phyloP scores from a whole-genome alignment of 306 rosid genomes.

The Trichosanthes truncata region DNA sequence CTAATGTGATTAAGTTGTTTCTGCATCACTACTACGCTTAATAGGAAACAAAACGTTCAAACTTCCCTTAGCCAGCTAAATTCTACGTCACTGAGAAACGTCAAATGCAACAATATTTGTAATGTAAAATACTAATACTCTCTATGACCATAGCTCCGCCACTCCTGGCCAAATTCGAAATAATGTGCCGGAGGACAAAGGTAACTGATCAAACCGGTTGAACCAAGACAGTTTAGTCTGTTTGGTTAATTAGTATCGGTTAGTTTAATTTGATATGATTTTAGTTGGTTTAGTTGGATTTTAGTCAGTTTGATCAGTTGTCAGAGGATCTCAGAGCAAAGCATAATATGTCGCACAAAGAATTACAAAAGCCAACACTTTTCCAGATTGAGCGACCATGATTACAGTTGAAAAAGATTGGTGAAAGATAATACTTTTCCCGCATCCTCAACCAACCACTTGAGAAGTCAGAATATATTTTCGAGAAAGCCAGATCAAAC shows the following conservation, averaged over 20 bases:
- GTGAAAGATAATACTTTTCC: neutral
- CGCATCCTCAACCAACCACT: neutral
- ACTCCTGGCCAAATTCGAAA: neutral
- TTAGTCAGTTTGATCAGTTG: neutral
- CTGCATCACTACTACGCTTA: neutral
- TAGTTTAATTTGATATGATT: neutral
- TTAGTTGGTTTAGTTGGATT: neutral
- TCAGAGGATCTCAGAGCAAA: neutral
- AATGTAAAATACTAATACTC: neutral
- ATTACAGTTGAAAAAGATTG: neutral
- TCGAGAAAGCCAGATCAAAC: neutral
- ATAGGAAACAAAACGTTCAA: neutral
- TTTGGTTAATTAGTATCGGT: neutral
- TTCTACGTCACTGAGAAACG: neutral
- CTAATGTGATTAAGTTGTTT: neutral
- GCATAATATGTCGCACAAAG: neutral
- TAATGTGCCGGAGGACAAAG: neutral
- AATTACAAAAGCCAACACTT: neutral
- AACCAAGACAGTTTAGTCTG: neutral
- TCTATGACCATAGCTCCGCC: neutral
- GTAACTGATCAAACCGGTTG: neutral
- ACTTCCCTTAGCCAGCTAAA: neutral
- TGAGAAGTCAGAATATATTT: neutral
- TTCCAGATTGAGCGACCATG: neutral
- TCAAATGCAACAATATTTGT: neutral